Evolutionary conservation across 1,284 basidiomycete species (phyloP).

Genomic region (Fomitiporia mediterranea): DNA sequence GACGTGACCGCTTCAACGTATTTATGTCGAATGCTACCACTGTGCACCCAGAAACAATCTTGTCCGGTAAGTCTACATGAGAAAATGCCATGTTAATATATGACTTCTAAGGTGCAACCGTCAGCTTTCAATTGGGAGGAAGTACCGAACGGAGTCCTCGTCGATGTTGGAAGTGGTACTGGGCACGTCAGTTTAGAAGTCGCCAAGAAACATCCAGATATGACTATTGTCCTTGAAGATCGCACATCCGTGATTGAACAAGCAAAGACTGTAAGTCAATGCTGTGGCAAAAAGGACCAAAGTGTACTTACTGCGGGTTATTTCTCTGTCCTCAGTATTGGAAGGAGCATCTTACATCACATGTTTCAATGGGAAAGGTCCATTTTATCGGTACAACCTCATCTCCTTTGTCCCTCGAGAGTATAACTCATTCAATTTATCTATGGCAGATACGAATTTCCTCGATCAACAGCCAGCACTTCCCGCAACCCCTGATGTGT

Average conservation of each 20-base stretch:
- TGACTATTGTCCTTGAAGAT: conserved; percentile 25
- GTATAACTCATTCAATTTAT: too few relatives aligned
- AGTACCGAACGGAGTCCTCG: conserved; percentile 17
- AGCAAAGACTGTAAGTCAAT: conserved; percentile 6
- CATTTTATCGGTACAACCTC: conserved; percentile 12
- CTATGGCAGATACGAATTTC: conserved; percentile 28
- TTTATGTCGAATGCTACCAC: conserved; percentile 19
- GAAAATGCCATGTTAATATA: neutral
- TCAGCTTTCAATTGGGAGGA: conserved; percentile 20
- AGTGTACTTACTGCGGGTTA: neutral
- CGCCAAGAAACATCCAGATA: conserved; percentile 9
- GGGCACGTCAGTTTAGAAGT: conserved; percentile 21
- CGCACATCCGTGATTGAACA: conserved; percentile 13
- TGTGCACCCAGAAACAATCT: conserved; percentile 5
- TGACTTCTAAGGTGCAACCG: conserved; percentile 12
- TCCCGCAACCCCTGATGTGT: conserved; percentile 23
- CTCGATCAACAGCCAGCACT: conserved; percentile 26
- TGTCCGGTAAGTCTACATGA: neutral
- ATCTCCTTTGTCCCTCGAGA: neutral
- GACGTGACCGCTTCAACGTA: conserved; percentile 19
- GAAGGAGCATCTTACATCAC: neutral
- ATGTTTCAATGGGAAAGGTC: conserved; percentile 15
- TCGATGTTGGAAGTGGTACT: conserved; percentile 25
- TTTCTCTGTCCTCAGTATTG: conserved; percentile 5
- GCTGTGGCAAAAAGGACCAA: too few relatives aligned